phyloP scores from a whole-genome alignment of 1,139 yeast species.

The Entelexis sorbosivorans region DNA sequence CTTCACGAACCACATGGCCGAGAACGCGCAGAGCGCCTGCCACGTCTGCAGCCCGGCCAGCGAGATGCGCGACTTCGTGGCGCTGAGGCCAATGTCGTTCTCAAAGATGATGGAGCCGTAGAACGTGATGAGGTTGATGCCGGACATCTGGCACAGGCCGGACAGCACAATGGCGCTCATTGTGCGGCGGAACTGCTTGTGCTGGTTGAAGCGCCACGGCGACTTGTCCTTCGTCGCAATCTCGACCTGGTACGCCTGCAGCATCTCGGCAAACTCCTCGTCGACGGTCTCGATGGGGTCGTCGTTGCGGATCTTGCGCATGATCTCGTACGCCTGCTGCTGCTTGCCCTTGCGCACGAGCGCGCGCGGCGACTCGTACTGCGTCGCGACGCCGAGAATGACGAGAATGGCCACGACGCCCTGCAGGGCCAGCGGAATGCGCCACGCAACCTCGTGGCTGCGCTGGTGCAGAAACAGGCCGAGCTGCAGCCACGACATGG shows the following conservation, averaged over 20 bases:
- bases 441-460: conserved; percentile 45
- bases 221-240: conserved; percentile 14
- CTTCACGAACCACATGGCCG: conserved; percentile 33
- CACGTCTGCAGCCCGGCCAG: conserved; percentile 24
- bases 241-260: conserved; percentile 18
- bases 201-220: conserved; percentile 25
- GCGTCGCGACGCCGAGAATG: conserved; percentile 38
- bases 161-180: conserved; percentile 41
- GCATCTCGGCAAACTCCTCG: conserved; percentile 19
- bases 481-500: conserved; percentile 64
- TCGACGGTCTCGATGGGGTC: conserved; percentile 4
- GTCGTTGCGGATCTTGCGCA: conserved; percentile 18
- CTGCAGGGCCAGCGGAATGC: conserved; percentile 49
- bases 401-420: conserved; percentile 44
- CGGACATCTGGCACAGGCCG: conserved; percentile 61
- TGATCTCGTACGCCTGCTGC: conserved; percentile 19
- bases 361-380: conserved; percentile 67
- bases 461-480: conserved; percentile 43
- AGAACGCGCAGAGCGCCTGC: conserved; percentile 37
- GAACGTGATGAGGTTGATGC: conserved; percentile 51
- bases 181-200: conserved; percentile 41
- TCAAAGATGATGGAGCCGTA: conserved; percentile 25
- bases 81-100: conserved; percentile 35
- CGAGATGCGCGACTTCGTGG: conserved; percentile 32
- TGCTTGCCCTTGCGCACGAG: conserved; percentile 38